Evolutionary conservation across 768 basidiomycete genomes (phyloP), one percentile per base, ranked within the genome.

Genomic region (Rhodocollybia butyracea): DNA sequence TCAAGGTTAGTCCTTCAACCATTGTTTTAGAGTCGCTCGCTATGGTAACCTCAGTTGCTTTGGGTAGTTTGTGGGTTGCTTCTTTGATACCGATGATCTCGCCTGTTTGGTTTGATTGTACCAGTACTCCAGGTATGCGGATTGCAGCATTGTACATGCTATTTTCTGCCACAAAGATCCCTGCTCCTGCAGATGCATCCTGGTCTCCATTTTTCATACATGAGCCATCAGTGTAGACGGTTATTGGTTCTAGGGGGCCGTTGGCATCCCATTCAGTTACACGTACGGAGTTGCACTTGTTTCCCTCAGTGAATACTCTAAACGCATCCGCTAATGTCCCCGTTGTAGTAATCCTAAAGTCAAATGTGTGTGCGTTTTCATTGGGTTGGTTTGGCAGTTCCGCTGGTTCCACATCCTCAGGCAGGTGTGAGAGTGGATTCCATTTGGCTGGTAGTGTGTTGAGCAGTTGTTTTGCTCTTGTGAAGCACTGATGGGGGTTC

Each of bases 381-480:
- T 39, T 11, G 0, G 3, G 2, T 2, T 19, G 19, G 3, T 4
- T 17, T 5, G 19, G 5, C 19, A 11, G 3, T 6, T 22, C 12
- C 17, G 52, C 31, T 1, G 27, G 22, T 2, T 51, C 24, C 17
- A 55, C 51, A 46, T 59, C 59, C 36, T 57, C 56, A 1, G 59
- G 59, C 0, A 31, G 50, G 2, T 29, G 3, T 27, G 24, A 32
- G 3, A 24, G 4, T 4, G 65, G 67, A 43, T 65, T 51, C 67
- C 65, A 66, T 36, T 61, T 64, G 2, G 58, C 47, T 30, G 54
- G 56, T 2, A 68, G 57, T 17, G 41, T 39, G 6, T 62, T 52
- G 0, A 68, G 53, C 13, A 64, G 43, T 6, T 54, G 43, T n/a
- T 19, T 38, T 17, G 58, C 67, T 24, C 52, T 38, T 24, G 13